Percentiles rank a stretch among this genome's conserved stretches.
Evolutionary conservation across 371 early-diverging fungal species (phyloP).

Genomic region (Rhizopus arrhizus): DNA sequence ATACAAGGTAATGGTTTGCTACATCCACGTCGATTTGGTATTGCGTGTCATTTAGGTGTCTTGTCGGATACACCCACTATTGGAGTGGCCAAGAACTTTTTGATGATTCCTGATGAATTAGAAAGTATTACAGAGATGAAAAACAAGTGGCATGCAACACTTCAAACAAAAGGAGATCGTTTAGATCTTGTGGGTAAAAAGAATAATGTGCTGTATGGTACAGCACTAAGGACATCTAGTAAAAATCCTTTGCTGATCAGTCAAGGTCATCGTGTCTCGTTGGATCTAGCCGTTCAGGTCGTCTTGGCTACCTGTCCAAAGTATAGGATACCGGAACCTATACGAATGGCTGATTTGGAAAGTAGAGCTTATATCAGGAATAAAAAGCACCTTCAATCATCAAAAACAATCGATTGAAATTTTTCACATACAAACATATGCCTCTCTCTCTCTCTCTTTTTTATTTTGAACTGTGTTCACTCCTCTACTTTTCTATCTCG

Average conservation of each 20-base stretch:
- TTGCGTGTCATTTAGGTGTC: slow-evolving; percentile 88
- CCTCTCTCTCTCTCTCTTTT: too few species aligned
- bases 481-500: too few species aligned
- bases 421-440: too few species aligned
- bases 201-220: slow-evolving; percentile 63
- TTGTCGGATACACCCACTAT: slow-evolving; percentile 70
- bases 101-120: slow-evolving; percentile 61
- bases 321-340: slow-evolving; percentile 88
- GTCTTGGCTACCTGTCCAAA: slow-evolving; percentile 59
- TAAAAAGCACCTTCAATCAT: neutral
- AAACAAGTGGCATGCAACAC: slow-evolving; percentile 22
- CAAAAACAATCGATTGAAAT: too few species aligned
- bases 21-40: slow-evolving; percentile 87
- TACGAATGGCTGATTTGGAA: slow-evolving; percentile 76
- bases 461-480: too few species aligned
- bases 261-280: slow-evolving; percentile 75
- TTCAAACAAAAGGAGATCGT: slow-evolving; percentile 42
- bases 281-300: slow-evolving; percentile 69
- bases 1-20: slow-evolving; percentile 70
- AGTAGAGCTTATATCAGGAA: slow-evolving; percentile 25
- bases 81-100: slow-evolving; percentile 89
- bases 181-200: slow-evolving; percentile 41
- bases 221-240: slow-evolving; percentile 52
- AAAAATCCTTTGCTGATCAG: slow-evolving; percentile 87
- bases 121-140: slow-evolving; percentile 32